Evolutionary conservation across 2,329 filamentous ascomycete genomes (phyloP).

Genomic region (Aureobasidium lini): DNA sequence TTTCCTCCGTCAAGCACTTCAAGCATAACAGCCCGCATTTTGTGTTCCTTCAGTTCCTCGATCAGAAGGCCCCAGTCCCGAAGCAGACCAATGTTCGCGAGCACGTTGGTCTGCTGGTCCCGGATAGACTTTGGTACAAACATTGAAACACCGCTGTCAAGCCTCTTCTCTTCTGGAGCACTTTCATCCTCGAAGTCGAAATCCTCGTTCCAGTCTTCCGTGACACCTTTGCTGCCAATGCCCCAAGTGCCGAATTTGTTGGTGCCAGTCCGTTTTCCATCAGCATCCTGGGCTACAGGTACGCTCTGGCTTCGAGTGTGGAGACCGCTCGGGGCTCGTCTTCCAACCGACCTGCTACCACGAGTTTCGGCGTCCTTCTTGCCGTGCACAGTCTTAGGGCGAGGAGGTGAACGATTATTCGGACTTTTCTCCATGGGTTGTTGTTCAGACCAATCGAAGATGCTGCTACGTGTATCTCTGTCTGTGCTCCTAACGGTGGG

Average conservation of each 20-base stretch:
- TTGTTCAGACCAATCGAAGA: slow-evolving; percentile 74
- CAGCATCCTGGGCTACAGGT: slow-evolving; percentile 57
- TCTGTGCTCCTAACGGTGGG: slow-evolving; percentile 31
- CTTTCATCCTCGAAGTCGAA: slow-evolving; percentile 63
- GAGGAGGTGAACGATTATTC: slow-evolving; percentile 49
- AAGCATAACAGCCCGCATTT: slow-evolving; percentile 60
- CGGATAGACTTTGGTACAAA: slow-evolving; percentile 73
- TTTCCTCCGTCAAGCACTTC: slow-evolving; percentile 56
- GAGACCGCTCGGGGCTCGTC: slow-evolving; percentile 59
- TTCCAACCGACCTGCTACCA: slow-evolving; percentile 59
- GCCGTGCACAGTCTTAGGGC: slow-evolving; percentile 68
- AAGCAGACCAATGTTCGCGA: slow-evolving; percentile 76
- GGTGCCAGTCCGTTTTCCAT: slow-evolving; percentile 48
- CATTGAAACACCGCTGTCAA: slow-evolving; percentile 47
- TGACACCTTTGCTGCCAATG: slow-evolving; percentile 67
- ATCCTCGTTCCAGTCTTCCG: slow-evolving; percentile 85
- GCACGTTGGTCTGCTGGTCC: slow-evolving; percentile 73
- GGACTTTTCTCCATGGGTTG: slow-evolving; percentile 55
- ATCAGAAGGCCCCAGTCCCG: slow-evolving; percentile 74
- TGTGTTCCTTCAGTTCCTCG: slow-evolving; percentile 73
- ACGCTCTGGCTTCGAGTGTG: slow-evolving; percentile 78
- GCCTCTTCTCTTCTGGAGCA: slow-evolving; percentile 30
- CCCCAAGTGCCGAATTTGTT: slow-evolving; percentile 78
- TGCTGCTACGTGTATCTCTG: slow-evolving; percentile 49
- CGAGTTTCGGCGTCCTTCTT: slow-evolving; percentile 65